Evolutionary conservation across 768 basidiomycete genomes (phyloP).

Genomic region (Porpolomopsis calyptriformis): DNA sequence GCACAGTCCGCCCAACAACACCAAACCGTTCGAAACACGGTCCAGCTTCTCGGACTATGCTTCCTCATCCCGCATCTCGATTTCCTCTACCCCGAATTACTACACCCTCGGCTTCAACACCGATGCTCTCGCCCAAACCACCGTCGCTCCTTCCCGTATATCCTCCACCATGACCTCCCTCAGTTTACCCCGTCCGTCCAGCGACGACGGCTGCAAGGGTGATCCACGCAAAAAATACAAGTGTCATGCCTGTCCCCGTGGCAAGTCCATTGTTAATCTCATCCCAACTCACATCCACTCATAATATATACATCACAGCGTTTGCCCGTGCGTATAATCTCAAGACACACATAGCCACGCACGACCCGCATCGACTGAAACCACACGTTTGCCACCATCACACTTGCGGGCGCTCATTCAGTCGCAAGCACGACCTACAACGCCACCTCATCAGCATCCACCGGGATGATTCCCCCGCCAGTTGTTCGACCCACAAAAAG

Average conservation of each 20-base stretch:
- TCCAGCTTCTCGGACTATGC: conserved; percentile 62
- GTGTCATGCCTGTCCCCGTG: conserved; percentile 63
- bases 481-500: conserved; percentile 30
- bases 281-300: conserved; percentile 4
- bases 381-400: conserved; percentile 81
- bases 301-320: conserved; percentile 32
- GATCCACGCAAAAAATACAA: conserved; percentile 74
- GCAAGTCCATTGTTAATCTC: conserved; percentile 26
- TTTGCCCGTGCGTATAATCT: conserved; percentile 92
- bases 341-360: conserved; percentile 92
- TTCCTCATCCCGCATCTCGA: conserved; percentile 31
- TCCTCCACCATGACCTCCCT: conserved; percentile 41
- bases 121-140: conserved; percentile 30
- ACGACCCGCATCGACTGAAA: conserved; percentile 85
- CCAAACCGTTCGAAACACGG: conserved; percentile 29
- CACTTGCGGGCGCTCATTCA: conserved; percentile 83
- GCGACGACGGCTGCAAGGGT: conserved; percentile 40
- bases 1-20: conserved; percentile 32
- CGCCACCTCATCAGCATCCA: conserved; percentile 84
- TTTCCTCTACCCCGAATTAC: conserved; percentile 35
- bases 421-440: conserved; percentile 87
- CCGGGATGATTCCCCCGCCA: conserved; percentile 46
- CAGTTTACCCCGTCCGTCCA: conserved; percentile 27
- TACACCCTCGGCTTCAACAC: conserved; percentile 44
- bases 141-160: conserved; percentile 49